These are phyloP conservation scores for Cinnamomum micranthum DNA, from an alignment of 164 flowering plant genomes.

Conservation along the genomic window DNA sequence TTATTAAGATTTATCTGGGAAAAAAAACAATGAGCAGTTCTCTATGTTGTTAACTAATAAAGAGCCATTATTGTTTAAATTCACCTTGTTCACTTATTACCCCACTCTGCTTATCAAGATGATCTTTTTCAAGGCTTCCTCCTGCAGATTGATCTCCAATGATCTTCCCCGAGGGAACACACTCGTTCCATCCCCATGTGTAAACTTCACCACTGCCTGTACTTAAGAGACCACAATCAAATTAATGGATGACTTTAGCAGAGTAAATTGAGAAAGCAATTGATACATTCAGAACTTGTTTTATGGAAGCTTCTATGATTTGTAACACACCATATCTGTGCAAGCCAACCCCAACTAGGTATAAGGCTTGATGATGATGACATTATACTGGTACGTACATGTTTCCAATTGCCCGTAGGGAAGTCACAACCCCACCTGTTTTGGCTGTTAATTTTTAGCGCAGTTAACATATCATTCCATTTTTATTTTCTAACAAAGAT, in stretches of 20 bases:
- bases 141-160: slow-evolving; percentile 48
- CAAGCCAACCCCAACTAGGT: too few species aligned
- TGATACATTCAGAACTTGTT: neutral
- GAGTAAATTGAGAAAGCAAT: neutral
- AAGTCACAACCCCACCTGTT: neutral
- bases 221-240: neutral
- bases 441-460: neutral
- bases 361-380: too few species aligned
- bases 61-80: neutral
- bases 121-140: slow-evolving; percentile 45
- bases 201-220: slow-evolving; percentile 77
- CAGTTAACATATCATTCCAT: neutral
- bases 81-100: slow-evolving; percentile 70
- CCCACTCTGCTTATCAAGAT: slow-evolving; percentile 39
- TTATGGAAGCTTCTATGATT: neutral
- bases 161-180: slow-evolving; percentile 90
- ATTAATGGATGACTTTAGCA: too few species aligned
- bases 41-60: neutral
- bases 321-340: too few species aligned
- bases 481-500: too few species aligned
- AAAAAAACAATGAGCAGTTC: slow-evolving; percentile 1
- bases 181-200: slow-evolving; percentile 99
- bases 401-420: neutral
- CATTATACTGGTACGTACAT: neutral
- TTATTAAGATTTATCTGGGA: slow-evolving; percentile 21